Percentiles rank a stretch among this genome's conserved stretches.
phyloP scores from a whole-genome alignment of 305 asterid species.

The Solanum hybrid region DNA sequence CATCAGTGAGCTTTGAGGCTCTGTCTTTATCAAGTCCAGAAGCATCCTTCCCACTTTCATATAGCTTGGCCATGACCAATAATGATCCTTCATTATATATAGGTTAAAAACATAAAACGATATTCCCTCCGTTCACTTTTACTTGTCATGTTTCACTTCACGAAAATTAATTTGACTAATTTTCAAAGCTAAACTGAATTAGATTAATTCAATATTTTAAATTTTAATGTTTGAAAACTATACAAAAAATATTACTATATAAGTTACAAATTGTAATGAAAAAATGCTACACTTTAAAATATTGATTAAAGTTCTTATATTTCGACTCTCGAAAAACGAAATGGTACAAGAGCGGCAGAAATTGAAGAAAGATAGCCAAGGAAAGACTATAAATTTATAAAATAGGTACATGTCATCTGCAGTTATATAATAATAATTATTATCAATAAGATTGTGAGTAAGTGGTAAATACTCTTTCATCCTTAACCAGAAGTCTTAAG shows the following conservation, averaged over 20 bases:
- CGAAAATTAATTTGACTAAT: too few species aligned
- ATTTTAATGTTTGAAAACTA: too few species aligned
- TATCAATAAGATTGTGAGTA: too few species aligned
- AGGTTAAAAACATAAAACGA: neutral
- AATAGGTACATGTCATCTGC: neutral
- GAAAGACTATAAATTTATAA: neutral
- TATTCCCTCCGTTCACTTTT: too few species aligned
- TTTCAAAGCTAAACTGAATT: neutral
- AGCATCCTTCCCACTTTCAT: neutral
- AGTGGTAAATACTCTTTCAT: too few species aligned
- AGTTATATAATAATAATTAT: too few species aligned
- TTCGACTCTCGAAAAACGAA: too few species aligned
- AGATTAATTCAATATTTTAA: too few species aligned
- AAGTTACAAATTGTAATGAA: too few species aligned
- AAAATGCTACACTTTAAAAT: neutral
- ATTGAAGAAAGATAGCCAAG: neutral
- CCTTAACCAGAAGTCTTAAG: accelerated
- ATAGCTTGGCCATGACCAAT: neutral
- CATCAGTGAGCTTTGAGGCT: neutral
- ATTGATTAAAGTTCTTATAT: too few species aligned
- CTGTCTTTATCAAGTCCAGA: neutral
- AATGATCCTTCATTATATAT: neutral
- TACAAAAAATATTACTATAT: too few species aligned
- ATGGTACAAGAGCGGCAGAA: too few species aligned
- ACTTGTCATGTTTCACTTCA: neutral